These are phyloP conservation scores for Schizophyllum commune DNA, from an alignment of 1,284 basidiomycete genomes.

Conservation along the genomic window DNA sequence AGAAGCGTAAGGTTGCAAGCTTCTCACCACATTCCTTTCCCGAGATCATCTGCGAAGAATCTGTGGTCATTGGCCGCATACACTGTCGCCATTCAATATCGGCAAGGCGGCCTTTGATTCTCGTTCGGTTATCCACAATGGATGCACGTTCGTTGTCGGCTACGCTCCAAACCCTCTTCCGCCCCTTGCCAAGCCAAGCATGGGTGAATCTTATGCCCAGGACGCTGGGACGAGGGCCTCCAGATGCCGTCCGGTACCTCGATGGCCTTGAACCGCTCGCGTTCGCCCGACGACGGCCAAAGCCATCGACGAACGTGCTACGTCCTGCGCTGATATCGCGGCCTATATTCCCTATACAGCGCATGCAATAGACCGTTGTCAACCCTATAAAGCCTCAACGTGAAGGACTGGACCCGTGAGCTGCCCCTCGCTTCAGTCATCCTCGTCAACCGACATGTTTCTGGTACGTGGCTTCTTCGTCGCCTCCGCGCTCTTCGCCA, in stretches of 20 bases:
- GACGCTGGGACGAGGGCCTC: too few species aligned
- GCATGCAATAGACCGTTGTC: neutral
- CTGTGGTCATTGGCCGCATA: too few species aligned
- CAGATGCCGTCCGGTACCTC: too few species aligned
- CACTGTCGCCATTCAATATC: too few species aligned
- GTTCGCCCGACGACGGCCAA: neutral
- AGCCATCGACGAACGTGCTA: neutral
- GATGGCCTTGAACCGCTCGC: too few species aligned
- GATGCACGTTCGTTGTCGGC: neutral
- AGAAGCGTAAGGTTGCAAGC: too few species aligned
- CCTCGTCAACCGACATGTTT: neutral
- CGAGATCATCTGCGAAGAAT: too few species aligned
- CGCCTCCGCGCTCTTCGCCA: neutral
- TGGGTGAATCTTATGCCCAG: neutral
- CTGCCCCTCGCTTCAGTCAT: neutral
- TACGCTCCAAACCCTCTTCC: neutral
- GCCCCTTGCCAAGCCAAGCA: neutral
- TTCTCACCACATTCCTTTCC: too few species aligned
- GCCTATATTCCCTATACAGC: neutral
- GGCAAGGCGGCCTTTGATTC: too few species aligned
- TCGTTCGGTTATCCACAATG: too few species aligned
- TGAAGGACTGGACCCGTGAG: neutral
- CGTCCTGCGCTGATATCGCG: neutral
- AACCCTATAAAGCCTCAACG: neutral
- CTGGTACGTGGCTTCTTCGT: neutral